Conservation (phyloP, 139 green algal species). For the Volvox africanus region DNA sequence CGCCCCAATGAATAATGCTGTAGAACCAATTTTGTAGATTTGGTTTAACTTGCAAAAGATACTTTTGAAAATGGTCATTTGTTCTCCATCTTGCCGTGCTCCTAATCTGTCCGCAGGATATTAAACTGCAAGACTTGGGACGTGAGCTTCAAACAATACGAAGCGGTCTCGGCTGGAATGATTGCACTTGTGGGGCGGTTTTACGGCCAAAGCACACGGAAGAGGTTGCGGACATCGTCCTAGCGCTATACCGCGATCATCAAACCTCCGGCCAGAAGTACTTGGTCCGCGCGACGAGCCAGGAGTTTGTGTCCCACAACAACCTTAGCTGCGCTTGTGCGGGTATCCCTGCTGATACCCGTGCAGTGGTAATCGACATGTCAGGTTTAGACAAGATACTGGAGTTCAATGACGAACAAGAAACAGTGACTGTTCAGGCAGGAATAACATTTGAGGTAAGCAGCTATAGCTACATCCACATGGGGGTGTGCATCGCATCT, state of each 20-base stretch:
- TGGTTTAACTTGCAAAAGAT: no score
- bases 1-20: no score
- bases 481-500: no score
- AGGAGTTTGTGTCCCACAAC: slow-evolving; percentile 43
- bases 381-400: slow-evolving; percentile 47
- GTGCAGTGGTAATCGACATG: slow-evolving; percentile 51
- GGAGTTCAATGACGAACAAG: slow-evolving; percentile 7
- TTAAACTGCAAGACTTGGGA: neutral
- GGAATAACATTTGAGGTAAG: slow-evolving; percentile 60
- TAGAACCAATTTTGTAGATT: no score
- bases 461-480: no score
- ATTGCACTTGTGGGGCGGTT: slow-evolving; percentile 20
- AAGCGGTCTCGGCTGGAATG: slow-evolving; percentile 35
- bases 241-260: slow-evolving; percentile 39
- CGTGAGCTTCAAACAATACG: neutral
- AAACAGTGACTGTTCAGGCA: slow-evolving; percentile 54
- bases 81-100: no score
- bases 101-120: neutral
- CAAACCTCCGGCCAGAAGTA: slow-evolving; percentile 29
- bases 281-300: slow-evolving; percentile 30
- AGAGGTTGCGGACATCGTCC: slow-evolving; percentile 36
- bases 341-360: neutral
- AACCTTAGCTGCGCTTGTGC: slow-evolving; percentile 47
- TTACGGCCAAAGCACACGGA: slow-evolving; percentile 21
- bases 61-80: no score